Conservation (phyloP, 805 yeast species). For the Wickerhamomyces strasburgensis region DNA sequence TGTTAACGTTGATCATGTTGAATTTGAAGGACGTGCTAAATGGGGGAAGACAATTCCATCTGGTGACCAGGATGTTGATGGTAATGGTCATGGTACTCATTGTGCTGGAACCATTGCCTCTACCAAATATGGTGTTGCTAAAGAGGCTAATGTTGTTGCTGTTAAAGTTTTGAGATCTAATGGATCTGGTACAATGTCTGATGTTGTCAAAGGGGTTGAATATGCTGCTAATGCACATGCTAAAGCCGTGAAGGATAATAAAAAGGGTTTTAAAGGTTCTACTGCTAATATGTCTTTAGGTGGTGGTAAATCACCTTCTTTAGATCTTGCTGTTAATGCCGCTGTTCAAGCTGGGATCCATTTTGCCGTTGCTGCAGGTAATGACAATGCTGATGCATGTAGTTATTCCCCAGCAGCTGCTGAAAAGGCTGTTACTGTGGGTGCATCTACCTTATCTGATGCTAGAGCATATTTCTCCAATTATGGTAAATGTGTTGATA, state of each 20-base stretch:
- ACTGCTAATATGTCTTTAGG: constrained; percentile 93
- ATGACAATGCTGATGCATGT: constrained; percentile 91
- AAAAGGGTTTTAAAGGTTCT: constrained; percentile 74
- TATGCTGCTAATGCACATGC: constrained; percentile 72
- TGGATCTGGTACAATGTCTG: constrained; percentile 82
- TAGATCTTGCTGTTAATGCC: constrained; percentile 84
- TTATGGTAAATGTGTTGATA: constrained; percentile 93
- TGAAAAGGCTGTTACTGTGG: constrained; percentile 81
- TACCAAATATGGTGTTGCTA: constrained; percentile 75
- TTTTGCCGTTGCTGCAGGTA: constrained; percentile 96
- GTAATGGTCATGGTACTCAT: constrained; percentile 94
- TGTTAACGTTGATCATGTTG: constrained; percentile 66
- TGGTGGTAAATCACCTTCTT: constrained; percentile 85
- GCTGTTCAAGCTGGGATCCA: constrained; percentile 86
- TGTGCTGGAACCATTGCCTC: constrained; percentile 96
- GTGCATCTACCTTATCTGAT: constrained; percentile 88
- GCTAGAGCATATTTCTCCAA: constrained; percentile 93
- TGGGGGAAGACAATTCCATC: constrained; percentile 83
- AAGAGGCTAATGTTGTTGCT: constrained; percentile 72
- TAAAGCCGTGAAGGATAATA: constrained; percentile 44
- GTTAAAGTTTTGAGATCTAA: constrained; percentile 78
- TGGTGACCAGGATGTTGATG: constrained; percentile 69
- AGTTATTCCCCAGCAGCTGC: constrained; percentile 88
- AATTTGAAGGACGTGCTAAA: constrained; percentile 76
- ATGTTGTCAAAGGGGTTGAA: constrained; percentile 80